Base-by-base conservation (phyloP, 345 rosid genomes). In the Arabis hirsuta region DNA sequence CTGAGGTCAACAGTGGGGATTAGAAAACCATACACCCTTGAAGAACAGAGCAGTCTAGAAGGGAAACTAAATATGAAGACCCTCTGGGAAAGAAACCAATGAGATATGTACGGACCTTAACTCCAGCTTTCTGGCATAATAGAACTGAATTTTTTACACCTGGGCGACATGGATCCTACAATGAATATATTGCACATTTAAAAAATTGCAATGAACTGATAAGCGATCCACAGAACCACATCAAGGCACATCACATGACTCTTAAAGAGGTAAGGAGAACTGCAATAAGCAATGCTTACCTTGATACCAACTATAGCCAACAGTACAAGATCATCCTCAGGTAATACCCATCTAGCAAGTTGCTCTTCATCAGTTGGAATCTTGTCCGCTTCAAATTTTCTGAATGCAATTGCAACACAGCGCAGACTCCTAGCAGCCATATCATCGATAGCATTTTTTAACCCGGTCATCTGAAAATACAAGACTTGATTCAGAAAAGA, bases 151-250 rank as follows among this genome's bases (percentile, higher is more conserved):
- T 82, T 84, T 66, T 82, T 62, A 91, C 99, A 64, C 92, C 86
- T 4, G 84, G 85, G 36, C 99, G 98, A 65, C 99, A 95, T 65
- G 99, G 99, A 81, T 95, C 99, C 99, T 95, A 80, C 80, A 81
- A 81, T 53, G 63, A 81, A 81, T 53, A 60, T 45, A 57, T 47
- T 55, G 24, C 54, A 67, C 53, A 26, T 36, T 29, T 31, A 55
- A 76, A 56, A n/a, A 31, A 20, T 39, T 47, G 46, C 12, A 46
- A 48, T 48, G 34, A 69, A 42, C 47, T 39, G 45, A 4, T 39
- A 41, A 13, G 24, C 45, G 45, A 44, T 48, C 13, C 8, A 69
- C n/a, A 64, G 38, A 69, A 52, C 13, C 58, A 62, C 52, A 3
- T 36, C 7, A 64, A 11, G 31, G 55, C 5, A 12, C 9, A 52